Conservation (phyloP, 2,329 filamentous ascomycete genomes). For the Saccharata proteae region DNA sequence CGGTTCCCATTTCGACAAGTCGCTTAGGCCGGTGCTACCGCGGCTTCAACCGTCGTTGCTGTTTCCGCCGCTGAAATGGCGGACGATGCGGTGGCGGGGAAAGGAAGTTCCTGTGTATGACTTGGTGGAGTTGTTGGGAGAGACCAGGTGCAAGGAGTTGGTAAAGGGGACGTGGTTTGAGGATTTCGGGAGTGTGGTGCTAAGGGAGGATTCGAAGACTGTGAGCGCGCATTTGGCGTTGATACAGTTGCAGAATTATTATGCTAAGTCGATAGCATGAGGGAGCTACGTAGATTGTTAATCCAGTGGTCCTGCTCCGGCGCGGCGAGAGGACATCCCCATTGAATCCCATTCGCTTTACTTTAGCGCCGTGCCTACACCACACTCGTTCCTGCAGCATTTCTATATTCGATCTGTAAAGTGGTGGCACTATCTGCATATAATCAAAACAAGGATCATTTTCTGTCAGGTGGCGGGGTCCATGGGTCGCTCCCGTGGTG, state of each 20-base stretch:
- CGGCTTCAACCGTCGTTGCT: slow-evolving; percentile 17
- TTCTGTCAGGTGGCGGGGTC: too few species aligned
- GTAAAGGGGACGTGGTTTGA: slow-evolving; percentile 15
- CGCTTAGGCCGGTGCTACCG: slow-evolving; percentile 13
- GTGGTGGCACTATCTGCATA: too few species aligned
- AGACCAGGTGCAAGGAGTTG: slow-evolving; percentile 16
- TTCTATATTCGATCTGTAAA: too few species aligned
- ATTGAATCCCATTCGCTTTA: too few species aligned
- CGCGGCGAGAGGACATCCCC: too few species aligned
- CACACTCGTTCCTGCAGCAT: too few species aligned
- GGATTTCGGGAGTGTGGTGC: slow-evolving; percentile 14
- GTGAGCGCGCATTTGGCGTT: slow-evolving; percentile 4
- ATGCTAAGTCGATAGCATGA: background rate
- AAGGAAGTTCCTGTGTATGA: slow-evolving; percentile 22
- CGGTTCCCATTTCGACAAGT: background rate
- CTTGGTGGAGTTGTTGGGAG: slow-evolving; percentile 21
- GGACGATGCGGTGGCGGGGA: slow-evolving; percentile 18
- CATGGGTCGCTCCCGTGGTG: too few species aligned
- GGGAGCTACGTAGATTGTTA: too few species aligned
- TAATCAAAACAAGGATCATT: too few species aligned
- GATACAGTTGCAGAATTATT: slow-evolving; percentile 5
- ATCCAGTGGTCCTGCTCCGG: too few species aligned
- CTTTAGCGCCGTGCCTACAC: too few species aligned
- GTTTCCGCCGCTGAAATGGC: slow-evolving; percentile 20
- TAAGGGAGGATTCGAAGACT: slow-evolving; percentile 1